Conservation (phyloP, 495 filamentous ascomycete species). For the Bathelium albidoporum region DNA sequence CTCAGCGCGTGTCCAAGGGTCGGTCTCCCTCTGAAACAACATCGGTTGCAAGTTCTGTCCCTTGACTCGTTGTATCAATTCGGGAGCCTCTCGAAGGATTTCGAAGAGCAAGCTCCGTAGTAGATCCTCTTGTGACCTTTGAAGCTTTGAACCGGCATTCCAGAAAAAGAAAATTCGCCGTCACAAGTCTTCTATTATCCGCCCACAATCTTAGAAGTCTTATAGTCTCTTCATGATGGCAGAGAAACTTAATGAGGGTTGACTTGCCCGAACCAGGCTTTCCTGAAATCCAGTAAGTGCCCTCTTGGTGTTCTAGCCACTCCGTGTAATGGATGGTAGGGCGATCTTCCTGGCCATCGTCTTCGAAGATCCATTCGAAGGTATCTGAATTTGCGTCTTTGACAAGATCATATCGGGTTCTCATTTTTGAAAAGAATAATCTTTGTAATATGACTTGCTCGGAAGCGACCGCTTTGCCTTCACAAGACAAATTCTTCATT, state of each 20-base stretch:
- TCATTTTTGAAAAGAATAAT: background rate
- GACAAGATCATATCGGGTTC: background rate
- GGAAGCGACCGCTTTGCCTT: background rate
- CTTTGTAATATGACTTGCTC: background rate
- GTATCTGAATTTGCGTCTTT: background rate
- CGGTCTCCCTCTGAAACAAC: background rate
- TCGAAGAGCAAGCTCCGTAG: conserved; percentile 31
- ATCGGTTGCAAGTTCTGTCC: background rate
- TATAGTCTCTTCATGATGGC: background rate
- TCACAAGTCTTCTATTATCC: conserved; percentile 17
- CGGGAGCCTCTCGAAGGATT: conserved; percentile 22
- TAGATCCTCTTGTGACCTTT: conserved; percentile 35
- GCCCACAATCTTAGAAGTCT: background rate
- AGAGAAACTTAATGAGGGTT: background rate
- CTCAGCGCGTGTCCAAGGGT: background rate
- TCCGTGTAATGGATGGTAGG: background rate
- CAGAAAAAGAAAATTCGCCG: conserved; percentile 36
- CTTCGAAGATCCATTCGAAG: background rate
- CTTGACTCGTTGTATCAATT: conserved; percentile 5
- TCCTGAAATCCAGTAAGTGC: background rate
- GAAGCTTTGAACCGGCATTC: conserved; percentile 30
- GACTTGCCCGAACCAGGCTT: background rate
- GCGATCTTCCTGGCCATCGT: background rate
- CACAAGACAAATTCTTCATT: background rate
- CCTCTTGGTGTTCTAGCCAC: background rate